phyloP scores from a whole-genome alignment of 257 asterid genomes.

The Fraxinus americana region DNA sequence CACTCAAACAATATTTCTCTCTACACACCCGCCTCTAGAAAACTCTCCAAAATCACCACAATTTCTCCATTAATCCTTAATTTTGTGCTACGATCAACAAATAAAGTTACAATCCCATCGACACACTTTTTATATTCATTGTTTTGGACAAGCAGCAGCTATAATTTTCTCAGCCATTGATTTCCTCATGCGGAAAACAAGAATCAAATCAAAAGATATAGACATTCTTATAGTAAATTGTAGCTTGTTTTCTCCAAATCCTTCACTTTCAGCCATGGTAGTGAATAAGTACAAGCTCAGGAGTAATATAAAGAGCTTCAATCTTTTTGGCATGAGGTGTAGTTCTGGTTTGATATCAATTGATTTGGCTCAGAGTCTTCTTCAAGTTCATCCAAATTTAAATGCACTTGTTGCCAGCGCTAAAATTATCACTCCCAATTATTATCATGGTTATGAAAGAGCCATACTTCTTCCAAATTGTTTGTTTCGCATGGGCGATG shows the following conservation, averaged over 20 bases:
- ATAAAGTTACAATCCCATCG: too few species aligned
- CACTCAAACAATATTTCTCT: too few species aligned
- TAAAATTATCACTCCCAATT: conserved; percentile 74
- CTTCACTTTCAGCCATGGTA: conserved; percentile 71
- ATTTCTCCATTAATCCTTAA: too few species aligned
- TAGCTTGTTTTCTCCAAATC: conserved; percentile 31
- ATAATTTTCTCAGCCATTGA: conserved; percentile 74
- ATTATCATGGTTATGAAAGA: conserved; percentile 76
- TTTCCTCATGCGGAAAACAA: conserved; percentile 33
- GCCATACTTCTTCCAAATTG: conserved; percentile 88
- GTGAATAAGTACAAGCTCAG: conserved; percentile 74
- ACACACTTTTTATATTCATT: too few species aligned
- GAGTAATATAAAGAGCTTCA: conserved; percentile 64
- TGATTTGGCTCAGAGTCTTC: conserved; percentile 66
- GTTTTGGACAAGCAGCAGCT: conserved; percentile 43
- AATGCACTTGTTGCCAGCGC: conserved; percentile 65
- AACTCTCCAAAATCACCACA: too few species aligned
- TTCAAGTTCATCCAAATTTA: conserved; percentile 66
- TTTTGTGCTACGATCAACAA: too few species aligned
- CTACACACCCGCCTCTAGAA: too few species aligned
- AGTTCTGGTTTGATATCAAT: conserved; percentile 75
- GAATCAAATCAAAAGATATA: conserved; percentile 63
- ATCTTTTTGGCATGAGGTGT: conserved; percentile 82
- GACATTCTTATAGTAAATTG: conserved; percentile 74
- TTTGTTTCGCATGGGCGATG: conserved; percentile 79